Percentiles rank a stretch among this genome's conserved stretches.
Evolutionary conservation across 495 filamentous ascomycete species (phyloP).

Genomic region (Tuber brumale): DNA sequence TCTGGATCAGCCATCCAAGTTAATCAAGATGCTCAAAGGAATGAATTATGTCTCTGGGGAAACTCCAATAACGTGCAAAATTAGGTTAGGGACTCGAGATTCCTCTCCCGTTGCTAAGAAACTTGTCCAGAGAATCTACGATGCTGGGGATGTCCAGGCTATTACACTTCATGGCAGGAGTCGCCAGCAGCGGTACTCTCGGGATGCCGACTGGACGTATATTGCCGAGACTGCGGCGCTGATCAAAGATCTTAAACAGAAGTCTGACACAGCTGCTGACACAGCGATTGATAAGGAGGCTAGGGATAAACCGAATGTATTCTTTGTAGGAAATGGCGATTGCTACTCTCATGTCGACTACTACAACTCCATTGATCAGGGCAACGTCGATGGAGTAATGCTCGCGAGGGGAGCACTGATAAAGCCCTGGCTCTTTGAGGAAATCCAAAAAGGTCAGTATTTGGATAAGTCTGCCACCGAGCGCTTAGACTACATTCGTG

Average conservation of each 20-base stretch:
- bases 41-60: conserved; percentile 89
- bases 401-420: conserved; percentile 83
- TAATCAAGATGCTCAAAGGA: conserved; percentile 85
- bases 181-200: conserved; percentile 88
- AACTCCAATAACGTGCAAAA: conserved; percentile 86
- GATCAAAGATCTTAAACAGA: conserved; percentile 66
- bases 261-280: conserved; percentile 58
- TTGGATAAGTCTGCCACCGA: conserved; percentile 88
- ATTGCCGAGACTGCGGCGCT: conserved; percentile 83
- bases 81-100: conserved; percentile 84
- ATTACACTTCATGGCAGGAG: conserved; percentile 91
- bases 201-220: conserved; percentile 81
- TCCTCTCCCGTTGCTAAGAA: conserved; percentile 70
- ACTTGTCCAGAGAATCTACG: conserved; percentile 70
- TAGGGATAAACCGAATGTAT: conserved; percentile 55
- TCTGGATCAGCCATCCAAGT: conserved; percentile 69
- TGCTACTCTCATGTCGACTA: conserved; percentile 91
- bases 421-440: conserved; percentile 97
- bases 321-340: conserved; percentile 94
- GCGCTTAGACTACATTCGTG: conserved; percentile 75
- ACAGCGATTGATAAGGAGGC: conserved; percentile 70
- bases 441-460: conserved; percentile 85
- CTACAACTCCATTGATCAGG: conserved; percentile 64
- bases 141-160: conserved; percentile 80
- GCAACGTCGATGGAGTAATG: conserved; percentile 83